These are phyloP conservation scores for Ganoderma sinense DNA, from an alignment of 1,284 basidiomycete species.

Conservation along the genomic window DNA sequence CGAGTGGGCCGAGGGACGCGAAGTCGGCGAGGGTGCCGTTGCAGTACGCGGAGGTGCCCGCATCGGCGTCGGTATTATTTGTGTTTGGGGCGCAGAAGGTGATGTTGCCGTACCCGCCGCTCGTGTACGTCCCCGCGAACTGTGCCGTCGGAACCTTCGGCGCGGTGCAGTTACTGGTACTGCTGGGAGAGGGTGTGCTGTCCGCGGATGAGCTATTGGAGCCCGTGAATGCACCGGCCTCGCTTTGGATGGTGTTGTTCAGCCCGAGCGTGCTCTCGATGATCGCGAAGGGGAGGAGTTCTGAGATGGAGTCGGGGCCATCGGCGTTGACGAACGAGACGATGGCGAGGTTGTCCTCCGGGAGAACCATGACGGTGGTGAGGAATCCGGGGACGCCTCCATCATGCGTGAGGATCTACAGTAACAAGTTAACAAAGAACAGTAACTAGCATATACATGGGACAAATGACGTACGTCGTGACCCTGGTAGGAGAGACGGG, in stretches of 20 bases:
- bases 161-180: neutral
- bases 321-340: slow-evolving; percentile 51
- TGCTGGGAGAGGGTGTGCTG: too few species aligned
- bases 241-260: neutral
- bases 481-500: slow-evolving; percentile 23
- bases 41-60: slow-evolving; percentile 34
- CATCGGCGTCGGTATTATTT: too few species aligned
- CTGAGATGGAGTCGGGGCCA: slow-evolving; percentile 34
- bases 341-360: slow-evolving; percentile 46
- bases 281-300: slow-evolving; percentile 37
- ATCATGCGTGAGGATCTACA: slow-evolving; percentile 33
- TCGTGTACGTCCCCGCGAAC: slow-evolving; percentile 44
- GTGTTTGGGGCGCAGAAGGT: slow-evolving; percentile 44
- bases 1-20: slow-evolving; percentile 31
- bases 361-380: slow-evolving; percentile 40
- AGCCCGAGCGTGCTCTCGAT: slow-evolving; percentile 27
- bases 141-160: slow-evolving; percentile 17
- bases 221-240: neutral
- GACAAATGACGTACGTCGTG: slow-evolving; percentile 26
- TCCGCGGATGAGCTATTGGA: neutral
- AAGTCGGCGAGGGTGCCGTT: slow-evolving; percentile 35
- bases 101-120: slow-evolving; percentile 45
- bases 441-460: too few species aligned
- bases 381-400: slow-evolving; percentile 45
- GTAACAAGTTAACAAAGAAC: too few species aligned